Base-by-base conservation (phyloP, 2,329 filamentous ascomycete species). In the Chlorencoelia australis region DNA sequence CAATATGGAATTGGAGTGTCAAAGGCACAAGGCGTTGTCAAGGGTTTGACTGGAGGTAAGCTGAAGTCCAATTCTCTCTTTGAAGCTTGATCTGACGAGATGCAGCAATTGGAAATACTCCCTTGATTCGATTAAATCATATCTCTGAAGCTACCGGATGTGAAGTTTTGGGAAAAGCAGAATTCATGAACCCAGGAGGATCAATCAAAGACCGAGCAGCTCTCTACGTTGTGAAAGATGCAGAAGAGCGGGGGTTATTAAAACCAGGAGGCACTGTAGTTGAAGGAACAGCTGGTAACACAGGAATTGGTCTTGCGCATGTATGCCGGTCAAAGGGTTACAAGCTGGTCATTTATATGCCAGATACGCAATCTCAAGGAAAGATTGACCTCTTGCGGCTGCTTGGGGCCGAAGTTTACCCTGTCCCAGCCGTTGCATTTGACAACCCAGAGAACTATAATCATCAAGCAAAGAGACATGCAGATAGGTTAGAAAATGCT, bases 291-390 rank as follows among this genome's bases (percentile, higher is more conserved):
- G 91, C 91, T 1, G 91, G 91, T 35, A 98, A 96, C 69, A 98
- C 91, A 19, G 91, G 91, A 47, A 98, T 98, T 60, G 91, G 91
- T 2, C 81, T 98, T 28, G 91, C 91, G 14, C 91, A 96, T 64
- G 91, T 98, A 39, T 96, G 91, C 66, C 77, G 89, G 42, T 84
- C 81, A 24, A 82, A 81, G 53, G 91, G 89, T 26, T 96, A 98
- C 71, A 82, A 82, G 59, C 78, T 94, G 33, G 88, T 96, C 57
- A 98, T 98, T 59, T 98, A 96, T 75, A 96, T 98, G 91, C 91
- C 91, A 53, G 83, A 98, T 69, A 96, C 89, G 32, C 91, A 96
- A 66, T 94, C 88, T 14, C 89, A 94, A 65, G 91, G 88, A 59
- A 98, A 98, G 69, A 84, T 98, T 57, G 91, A 96, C 60, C 72